phyloP scores from a whole-genome alignment of 139 green algal genomes.

The Volvox africanus region DNA sequence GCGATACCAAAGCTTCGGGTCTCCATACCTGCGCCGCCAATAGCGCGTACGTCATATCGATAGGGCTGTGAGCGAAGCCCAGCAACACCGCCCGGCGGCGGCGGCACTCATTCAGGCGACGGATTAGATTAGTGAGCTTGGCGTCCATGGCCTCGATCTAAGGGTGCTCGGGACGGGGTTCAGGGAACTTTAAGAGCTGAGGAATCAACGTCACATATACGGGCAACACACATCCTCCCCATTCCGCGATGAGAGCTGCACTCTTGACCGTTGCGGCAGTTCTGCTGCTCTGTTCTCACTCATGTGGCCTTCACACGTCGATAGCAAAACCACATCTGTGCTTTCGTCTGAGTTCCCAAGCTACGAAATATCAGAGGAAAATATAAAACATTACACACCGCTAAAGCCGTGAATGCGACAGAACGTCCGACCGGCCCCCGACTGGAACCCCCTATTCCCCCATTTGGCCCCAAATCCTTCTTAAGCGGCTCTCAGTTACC shows the following conservation, averaged over 20 bases:
- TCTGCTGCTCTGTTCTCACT: too few relatives aligned
- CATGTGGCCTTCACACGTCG: too few relatives aligned
- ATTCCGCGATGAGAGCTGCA: too few relatives aligned
- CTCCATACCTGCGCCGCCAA: slow-evolving; percentile 71
- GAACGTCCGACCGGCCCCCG: too few relatives aligned
- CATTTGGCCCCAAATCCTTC: too few relatives aligned
- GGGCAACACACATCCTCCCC: too few relatives aligned
- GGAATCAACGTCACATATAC: background rate
- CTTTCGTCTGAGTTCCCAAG: too few relatives aligned
- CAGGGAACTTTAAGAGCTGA: background rate
- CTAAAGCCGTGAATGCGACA: too few relatives aligned
- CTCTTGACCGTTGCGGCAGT: too few relatives aligned
- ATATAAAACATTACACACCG: background rate
- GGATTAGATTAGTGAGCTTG: slow-evolving; percentile 53
- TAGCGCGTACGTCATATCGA: slow-evolving; percentile 85
- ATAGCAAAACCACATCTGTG: too few relatives aligned
- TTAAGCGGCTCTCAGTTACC: background rate
- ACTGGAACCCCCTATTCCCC: too few relatives aligned
- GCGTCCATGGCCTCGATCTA: slow-evolving; percentile 56
- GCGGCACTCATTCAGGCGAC: slow-evolving; percentile 76
- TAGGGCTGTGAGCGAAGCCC: slow-evolving; percentile 80
- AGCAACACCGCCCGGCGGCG: slow-evolving; percentile 79
- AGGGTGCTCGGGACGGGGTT: too few relatives aligned
- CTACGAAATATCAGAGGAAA: background rate
- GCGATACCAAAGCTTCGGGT: background rate